phyloP scores from a whole-genome alignment of 1,139 yeast species.

The Petasospora rhodanensis region DNA sequence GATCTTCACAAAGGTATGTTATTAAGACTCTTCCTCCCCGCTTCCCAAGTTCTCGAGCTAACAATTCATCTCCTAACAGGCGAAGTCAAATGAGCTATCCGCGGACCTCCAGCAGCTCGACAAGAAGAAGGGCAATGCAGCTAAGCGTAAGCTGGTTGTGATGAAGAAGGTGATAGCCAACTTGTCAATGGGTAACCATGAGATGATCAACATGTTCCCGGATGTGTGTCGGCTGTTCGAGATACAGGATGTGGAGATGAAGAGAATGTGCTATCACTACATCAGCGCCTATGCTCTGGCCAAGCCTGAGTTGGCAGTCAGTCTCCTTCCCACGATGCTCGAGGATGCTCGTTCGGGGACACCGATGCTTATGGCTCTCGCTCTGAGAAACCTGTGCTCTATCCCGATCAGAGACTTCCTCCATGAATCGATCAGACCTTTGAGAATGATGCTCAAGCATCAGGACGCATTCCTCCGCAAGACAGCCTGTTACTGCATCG shows the following conservation, averaged over 20 bases:
- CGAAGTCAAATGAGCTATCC: constrained; percentile 24
- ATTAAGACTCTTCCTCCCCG: too few relatives aligned
- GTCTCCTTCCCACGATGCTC: constrained; percentile 52
- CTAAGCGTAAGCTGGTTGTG: constrained; percentile 53
- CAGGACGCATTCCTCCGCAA: constrained; percentile 60
- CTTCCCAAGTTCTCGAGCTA: too few relatives aligned
- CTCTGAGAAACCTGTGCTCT: constrained; percentile 61
- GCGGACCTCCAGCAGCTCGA: constrained; percentile 31
- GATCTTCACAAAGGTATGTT: constrained; percentile 21
- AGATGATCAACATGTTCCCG: constrained; percentile 62
- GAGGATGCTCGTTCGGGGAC: constrained; percentile 45
- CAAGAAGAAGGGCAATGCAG: constrained; percentile 29
- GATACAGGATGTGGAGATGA: constrained; percentile 65
- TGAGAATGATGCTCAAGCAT: constrained; percentile 41
- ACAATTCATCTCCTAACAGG: not conserved
- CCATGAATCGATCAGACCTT: constrained; percentile 38
- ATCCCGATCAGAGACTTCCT: constrained; percentile 52
- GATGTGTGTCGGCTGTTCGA: constrained; percentile 61
- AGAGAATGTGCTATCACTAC: constrained; percentile 63
- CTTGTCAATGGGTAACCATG: constrained; percentile 76
- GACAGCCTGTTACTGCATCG: constrained; percentile 66
- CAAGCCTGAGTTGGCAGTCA: constrained; percentile 51
- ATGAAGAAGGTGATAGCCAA: constrained; percentile 79
- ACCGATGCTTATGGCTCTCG: constrained; percentile 44
- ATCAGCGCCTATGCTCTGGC: constrained; percentile 56